Evolutionary conservation across 352 stramenopile species (phyloP).

Genomic region (Phytophthora crassamura): DNA sequence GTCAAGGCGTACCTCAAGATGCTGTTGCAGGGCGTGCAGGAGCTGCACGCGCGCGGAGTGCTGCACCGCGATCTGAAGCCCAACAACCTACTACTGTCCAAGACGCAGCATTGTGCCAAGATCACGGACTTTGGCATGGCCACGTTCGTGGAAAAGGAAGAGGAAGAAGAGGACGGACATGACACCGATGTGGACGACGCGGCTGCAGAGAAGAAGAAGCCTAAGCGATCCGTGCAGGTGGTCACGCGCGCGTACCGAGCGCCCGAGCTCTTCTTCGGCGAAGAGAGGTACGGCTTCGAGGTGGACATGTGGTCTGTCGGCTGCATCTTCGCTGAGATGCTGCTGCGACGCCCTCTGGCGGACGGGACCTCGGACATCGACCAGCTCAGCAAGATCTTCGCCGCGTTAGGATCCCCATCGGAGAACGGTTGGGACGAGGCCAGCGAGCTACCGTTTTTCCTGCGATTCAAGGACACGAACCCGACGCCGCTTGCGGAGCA

Average conservation of each 20-base stretch:
- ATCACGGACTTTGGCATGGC: slow-evolving; percentile 89
- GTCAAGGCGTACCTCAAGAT: slow-evolving; percentile 79
- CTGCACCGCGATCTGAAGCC: slow-evolving; percentile 86
- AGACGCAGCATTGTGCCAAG: slow-evolving; percentile 54
- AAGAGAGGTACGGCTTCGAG: slow-evolving; percentile 59
- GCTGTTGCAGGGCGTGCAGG: slow-evolving; percentile 62
- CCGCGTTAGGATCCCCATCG: slow-evolving; percentile 58
- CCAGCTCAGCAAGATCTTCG: slow-evolving; percentile 80
- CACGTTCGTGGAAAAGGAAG: slow-evolving; percentile 33
- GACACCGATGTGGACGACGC: slow-evolving; percentile 25
- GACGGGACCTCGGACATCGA: slow-evolving; percentile 83
- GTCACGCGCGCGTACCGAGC: slow-evolving; percentile 76
- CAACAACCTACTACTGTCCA: slow-evolving; percentile 78
- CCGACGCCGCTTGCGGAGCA: slow-evolving; percentile 61
- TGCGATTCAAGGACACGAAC: slow-evolving; percentile 77
- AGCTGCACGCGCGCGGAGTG: slow-evolving; percentile 65
- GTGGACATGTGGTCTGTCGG: slow-evolving; percentile 85
- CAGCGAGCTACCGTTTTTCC: slow-evolving; percentile 67
- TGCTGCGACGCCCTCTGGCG: slow-evolving; percentile 64
- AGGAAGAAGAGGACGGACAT: slow-evolving; percentile 5
- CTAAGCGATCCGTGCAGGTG: slow-evolving; percentile 71
- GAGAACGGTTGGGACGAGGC: slow-evolving; percentile 73
- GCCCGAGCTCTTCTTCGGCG: slow-evolving; percentile 83
- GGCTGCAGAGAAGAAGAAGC: slow-evolving; percentile 9
- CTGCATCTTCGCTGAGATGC: slow-evolving; percentile 84